Conservation (phyloP, 495 filamentous ascomycete genomes). For the Hypoxylon subgilvum region DNA sequence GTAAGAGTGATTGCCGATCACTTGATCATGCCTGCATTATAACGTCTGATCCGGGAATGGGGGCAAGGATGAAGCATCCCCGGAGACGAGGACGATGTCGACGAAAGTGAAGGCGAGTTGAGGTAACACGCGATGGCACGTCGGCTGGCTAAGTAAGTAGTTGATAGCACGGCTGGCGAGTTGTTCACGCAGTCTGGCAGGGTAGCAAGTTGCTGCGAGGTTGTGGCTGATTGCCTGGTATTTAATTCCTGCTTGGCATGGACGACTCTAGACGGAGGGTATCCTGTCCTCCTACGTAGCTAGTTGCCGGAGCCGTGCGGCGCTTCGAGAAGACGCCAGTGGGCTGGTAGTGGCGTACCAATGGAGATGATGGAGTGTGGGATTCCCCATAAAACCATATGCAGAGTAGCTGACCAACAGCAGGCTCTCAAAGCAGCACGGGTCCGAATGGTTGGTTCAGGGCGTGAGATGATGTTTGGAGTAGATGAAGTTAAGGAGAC, state of each 20-base stretch:
- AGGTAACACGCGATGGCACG: slow-evolving; percentile 34
- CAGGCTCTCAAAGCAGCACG: slow-evolving; percentile 47
- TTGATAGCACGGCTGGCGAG: slow-evolving; percentile 21
- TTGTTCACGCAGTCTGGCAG: slow-evolving; percentile 11
- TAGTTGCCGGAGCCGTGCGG: slow-evolving; percentile 30
- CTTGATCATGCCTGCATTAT: slow-evolving; percentile 23
- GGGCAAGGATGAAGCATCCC: slow-evolving; percentile 14
- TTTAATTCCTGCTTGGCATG: slow-evolving; percentile 31
- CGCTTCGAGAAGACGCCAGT: slow-evolving; percentile 30
- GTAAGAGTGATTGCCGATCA: slow-evolving; percentile 18
- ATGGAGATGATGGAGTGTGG: slow-evolving; percentile 26
- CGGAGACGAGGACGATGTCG: slow-evolving; percentile 13
- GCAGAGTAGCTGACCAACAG: slow-evolving; percentile 47
- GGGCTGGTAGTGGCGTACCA: slow-evolving; percentile 37
- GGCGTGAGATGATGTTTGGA: slow-evolving; percentile 19
- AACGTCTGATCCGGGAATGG: slow-evolving; percentile 16
- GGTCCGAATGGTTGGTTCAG: slow-evolving; percentile 55
- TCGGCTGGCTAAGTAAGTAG: slow-evolving; percentile 21
- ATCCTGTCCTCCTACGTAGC: slow-evolving; percentile 1
- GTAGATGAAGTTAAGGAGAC: slow-evolving; percentile 33
- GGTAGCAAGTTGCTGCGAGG: slow-evolving; percentile 15
- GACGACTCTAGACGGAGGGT: slow-evolving; percentile 1
- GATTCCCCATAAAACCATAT: slow-evolving; percentile 39
- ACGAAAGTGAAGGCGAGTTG: slow-evolving; percentile 6
- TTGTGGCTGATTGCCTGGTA: slow-evolving; percentile 23